Evolutionary conservation across 169 alveolate species (phyloP), one percentile per base, ranked within the genome.

Genomic region (Miamiensis avidus): DNA sequence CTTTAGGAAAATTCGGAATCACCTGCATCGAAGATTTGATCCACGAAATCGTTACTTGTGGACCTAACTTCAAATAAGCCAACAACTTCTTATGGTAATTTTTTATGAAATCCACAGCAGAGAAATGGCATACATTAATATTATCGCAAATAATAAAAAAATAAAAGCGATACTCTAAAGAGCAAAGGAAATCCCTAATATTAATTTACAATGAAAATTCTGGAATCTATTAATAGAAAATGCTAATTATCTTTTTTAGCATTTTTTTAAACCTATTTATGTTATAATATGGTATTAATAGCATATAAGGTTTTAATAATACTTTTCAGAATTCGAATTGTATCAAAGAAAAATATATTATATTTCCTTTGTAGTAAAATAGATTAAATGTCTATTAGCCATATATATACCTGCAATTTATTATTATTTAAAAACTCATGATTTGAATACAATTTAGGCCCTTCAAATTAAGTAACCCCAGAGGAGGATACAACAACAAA

Each of bases 1-100:
- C 75, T 79, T 95, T 98, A 75, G 98, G 98, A 30, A 92, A 95
- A 88, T 82, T 72, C 84, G 94, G 95, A 28, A 94, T 98, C 69
- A 95, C 94, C 91, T 98, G 99, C 81, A 92, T 99, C 95, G 99
- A 99, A 93, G 99, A 99, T 87, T 93, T 99, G 86, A 97, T 99
- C 78, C 99, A 99, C 93, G 99, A 99, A 93, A 96, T 99, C 84
- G 93, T 96, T 94, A 98, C 99, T 65, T 97, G 98, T 89, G 99
- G 99, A 74, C 99, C 99, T 73, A 97, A 97, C 94, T 99, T 99
- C 98, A 99, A 98, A 98, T 99, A 98, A 95, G 99, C 98, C 84
- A 98, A 98, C 96, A 97, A 97, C 94, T 97, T 98, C 97, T 93
- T 99, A 82, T 99, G 99, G 99, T 76, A 76, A 49, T 49, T 49